Evolutionary conservation across 2,329 filamentous ascomycete genomes (phyloP).

Genomic region (Massarina eburnea): DNA sequence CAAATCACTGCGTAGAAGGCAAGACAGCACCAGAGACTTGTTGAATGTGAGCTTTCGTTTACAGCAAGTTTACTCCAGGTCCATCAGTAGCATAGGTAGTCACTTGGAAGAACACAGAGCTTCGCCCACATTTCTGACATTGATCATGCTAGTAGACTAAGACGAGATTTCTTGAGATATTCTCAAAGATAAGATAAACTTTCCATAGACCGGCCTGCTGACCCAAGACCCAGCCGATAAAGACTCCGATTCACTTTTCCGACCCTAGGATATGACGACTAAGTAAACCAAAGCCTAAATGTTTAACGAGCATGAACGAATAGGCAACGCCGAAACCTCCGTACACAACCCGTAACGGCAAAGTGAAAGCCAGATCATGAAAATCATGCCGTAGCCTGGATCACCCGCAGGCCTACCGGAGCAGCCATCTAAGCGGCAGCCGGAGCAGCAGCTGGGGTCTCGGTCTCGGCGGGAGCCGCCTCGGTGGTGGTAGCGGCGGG

Average conservation of each 20-base stretch:
- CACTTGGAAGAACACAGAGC: no score
- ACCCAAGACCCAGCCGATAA: slow-evolving; percentile 3
- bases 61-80: no score
- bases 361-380: slow-evolving; percentile 6
- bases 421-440: slow-evolving; percentile 34
- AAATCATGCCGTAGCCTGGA: slow-evolving; percentile 5
- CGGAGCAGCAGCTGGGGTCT: slow-evolving; percentile 31
- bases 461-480: slow-evolving; percentile 18
- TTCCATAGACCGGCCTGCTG: slow-evolving; percentile 8
- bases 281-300: slow-evolving; percentile 16
- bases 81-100: no score
- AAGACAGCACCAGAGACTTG: no score
- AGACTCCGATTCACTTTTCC: slow-evolving; percentile 16
- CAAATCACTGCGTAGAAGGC: no score
- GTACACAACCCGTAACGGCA: slow-evolving; percentile 7
- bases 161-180: slow-evolving; percentile 11
- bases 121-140: slow-evolving; percentile 2
- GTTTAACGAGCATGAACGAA: slow-evolving; percentile 8
- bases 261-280: slow-evolving; percentile 13
- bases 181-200: slow-evolving; percentile 8
- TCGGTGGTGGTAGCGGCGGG: slow-evolving; percentile 20
- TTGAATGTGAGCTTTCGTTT: no score
- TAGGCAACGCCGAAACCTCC: slow-evolving; percentile 12
- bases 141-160: slow-evolving; percentile 13
- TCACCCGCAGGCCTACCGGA: slow-evolving; percentile 5